phyloP scores from a whole-genome alignment of 2,329 filamentous ascomycete species.

The Lasiodiplodia sp. region DNA sequence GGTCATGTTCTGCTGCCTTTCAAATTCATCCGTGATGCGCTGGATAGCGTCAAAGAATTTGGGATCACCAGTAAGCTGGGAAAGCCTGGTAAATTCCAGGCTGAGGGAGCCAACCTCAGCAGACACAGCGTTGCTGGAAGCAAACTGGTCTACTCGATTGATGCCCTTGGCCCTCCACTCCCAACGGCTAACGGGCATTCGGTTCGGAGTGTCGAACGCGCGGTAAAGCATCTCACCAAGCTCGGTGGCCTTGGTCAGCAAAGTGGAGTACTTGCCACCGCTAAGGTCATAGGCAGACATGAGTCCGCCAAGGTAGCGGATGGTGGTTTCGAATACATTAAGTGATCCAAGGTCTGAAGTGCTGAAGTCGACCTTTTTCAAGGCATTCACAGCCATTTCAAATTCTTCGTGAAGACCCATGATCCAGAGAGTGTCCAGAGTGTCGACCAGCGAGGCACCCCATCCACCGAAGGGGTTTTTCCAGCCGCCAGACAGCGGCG shows the following conservation, averaged over 20 bases:
- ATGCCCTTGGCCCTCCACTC: conserved; percentile 46
- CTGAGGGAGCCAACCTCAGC: conserved; percentile 48
- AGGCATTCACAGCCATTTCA: conserved; percentile 58
- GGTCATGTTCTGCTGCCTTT: conserved; percentile 45
- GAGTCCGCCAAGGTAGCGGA: conserved; percentile 49
- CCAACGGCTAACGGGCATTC: conserved; percentile 51
- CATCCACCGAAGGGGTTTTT: conserved; percentile 62
- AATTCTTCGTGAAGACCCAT: conserved; percentile 67
- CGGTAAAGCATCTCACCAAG: conserved; percentile 53
- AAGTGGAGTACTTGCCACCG: conserved; percentile 42
- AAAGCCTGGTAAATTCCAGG: conserved; percentile 49
- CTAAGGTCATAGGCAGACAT: conserved; percentile 48
- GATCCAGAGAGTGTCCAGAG: conserved; percentile 68
- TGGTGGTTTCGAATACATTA: conserved; percentile 51
- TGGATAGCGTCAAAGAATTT: conserved; percentile 50
- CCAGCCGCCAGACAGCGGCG: conserved; percentile 56
- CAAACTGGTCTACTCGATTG: conserved; percentile 36
- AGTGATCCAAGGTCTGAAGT: conserved; percentile 44
- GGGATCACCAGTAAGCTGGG: conserved; percentile 46
- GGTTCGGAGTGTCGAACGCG: conserved; percentile 53
- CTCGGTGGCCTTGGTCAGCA: conserved; percentile 50
- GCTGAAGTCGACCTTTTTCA: conserved; percentile 63
- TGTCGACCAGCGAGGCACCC: conserved; percentile 67
- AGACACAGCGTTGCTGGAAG: conserved; percentile 41
- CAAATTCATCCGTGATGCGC: conserved; percentile 44